These are phyloP conservation scores for Fusarium caatingaense DNA, from an alignment of 2,329 filamentous ascomycete genomes.

Conservation along the genomic window DNA sequence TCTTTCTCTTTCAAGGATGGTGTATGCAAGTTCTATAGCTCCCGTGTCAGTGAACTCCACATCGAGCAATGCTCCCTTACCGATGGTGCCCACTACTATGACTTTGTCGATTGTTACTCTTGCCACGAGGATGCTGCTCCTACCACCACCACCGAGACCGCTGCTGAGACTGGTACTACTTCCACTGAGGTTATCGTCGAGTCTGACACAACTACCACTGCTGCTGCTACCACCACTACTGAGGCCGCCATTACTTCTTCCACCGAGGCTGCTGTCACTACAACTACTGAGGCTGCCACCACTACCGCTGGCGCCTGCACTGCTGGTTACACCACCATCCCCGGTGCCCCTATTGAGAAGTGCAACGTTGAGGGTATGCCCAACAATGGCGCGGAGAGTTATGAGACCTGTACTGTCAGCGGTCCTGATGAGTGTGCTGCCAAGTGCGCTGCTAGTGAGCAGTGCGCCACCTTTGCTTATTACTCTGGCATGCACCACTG, in stretches of 20 bases:
- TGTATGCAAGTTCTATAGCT: background rate
- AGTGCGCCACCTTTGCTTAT: background rate
- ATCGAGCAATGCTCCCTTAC: accelerated
- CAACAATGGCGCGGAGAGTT: background rate
- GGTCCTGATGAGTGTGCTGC: background rate
- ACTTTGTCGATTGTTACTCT: conserved; percentile 8
- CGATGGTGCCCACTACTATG: background rate
- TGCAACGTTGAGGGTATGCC: background rate
- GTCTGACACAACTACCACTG: background rate
- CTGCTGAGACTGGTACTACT: background rate
- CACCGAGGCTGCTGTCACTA: background rate
- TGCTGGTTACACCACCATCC: conserved; percentile 1
- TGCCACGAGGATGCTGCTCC: conserved; percentile 4
- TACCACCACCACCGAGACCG: background rate
- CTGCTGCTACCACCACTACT: background rate
- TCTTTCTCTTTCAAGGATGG: background rate
- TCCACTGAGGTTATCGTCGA: background rate
- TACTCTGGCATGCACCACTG: background rate
- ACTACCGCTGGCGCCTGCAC: background rate
- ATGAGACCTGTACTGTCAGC: background rate
- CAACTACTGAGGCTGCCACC: conserved; percentile 3
- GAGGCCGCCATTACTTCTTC: background rate
- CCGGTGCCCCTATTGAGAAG: background rate
- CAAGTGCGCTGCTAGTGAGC: background rate
- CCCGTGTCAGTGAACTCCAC: accelerated